Conservation (phyloP, 2,329 filamentous ascomycete genomes). For the Cercospora sojina region DNA sequence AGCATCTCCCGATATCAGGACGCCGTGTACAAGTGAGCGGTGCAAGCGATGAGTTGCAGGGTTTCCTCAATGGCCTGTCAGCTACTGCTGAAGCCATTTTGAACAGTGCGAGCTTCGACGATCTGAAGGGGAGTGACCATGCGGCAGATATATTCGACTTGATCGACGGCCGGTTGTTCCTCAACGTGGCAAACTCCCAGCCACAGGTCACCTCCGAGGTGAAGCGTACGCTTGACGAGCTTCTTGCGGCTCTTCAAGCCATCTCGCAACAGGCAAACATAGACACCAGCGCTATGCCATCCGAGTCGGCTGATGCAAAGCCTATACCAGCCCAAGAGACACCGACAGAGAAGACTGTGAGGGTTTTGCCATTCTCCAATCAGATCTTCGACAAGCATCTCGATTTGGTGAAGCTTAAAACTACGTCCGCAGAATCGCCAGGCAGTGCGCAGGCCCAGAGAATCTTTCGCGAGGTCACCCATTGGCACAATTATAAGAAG, state of each 20-base stretch:
- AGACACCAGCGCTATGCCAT: background rate
- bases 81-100: slow-evolving; percentile 41
- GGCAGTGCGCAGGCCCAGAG: slow-evolving; percentile 39
- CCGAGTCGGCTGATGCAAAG: background rate
- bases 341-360: slow-evolving; percentile 21
- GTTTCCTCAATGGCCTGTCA: slow-evolving; percentile 38
- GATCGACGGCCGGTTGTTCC: slow-evolving; percentile 55
- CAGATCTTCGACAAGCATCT: slow-evolving; percentile 51
- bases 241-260: slow-evolving; percentile 27
- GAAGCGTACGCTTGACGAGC: slow-evolving; percentile 27
- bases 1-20: slow-evolving; percentile 33
- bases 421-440: slow-evolving; percentile 38
- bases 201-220: slow-evolving; percentile 21
- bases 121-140: slow-evolving; percentile 23
- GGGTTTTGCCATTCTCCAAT: slow-evolving; percentile 51
- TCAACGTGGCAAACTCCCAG: slow-evolving; percentile 25
- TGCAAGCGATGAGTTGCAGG: slow-evolving; percentile 17
- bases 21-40: slow-evolving; percentile 29
- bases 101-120: slow-evolving; percentile 30
- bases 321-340: background rate
- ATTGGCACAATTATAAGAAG: slow-evolving; percentile 64
- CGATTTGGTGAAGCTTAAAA: slow-evolving; percentile 43
- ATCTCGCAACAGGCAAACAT: slow-evolving; percentile 9
- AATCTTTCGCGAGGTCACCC: slow-evolving; percentile 51
- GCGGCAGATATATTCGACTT: slow-evolving; percentile 53